These are phyloP conservation scores for Camelina laxa DNA, from an alignment of 345 rosid genomes.

Conservation along the genomic window DNA sequence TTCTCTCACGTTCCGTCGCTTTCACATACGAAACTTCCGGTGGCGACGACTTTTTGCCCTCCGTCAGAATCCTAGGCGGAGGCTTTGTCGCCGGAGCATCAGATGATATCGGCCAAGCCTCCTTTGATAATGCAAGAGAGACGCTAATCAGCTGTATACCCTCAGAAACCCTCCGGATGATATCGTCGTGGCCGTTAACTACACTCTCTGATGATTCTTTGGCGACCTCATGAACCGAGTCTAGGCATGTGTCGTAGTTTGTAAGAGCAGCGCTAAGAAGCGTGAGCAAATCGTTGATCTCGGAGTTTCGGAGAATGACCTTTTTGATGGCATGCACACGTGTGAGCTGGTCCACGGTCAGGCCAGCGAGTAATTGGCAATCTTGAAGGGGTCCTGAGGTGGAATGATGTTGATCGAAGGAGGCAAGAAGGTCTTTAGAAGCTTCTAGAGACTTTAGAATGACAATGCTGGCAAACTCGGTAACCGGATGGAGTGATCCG, in stretches of 20 bases:
- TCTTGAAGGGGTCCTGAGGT: constrained; percentile 38
- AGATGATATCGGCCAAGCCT: constrained; percentile 18
- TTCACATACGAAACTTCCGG: constrained; percentile 18
- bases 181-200: neutral
- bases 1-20: constrained; percentile 28
- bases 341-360: constrained; percentile 38
- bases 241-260: constrained; percentile 42
- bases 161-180: constrained; percentile 11
- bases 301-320: neutral
- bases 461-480: constrained; percentile 24
- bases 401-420: constrained; percentile 10
- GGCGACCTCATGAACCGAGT: constrained; percentile 19
- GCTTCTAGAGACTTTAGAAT: constrained; percentile 25
- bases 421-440: constrained; percentile 24
- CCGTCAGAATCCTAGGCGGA: constrained; percentile 23
- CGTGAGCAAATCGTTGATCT: constrained; percentile 34
- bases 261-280: constrained; percentile 46
- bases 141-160: constrained; percentile 42
- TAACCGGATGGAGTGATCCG: constrained; percentile 1
- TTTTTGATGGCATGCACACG: constrained; percentile 15
- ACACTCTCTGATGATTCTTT: neutral
- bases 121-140: constrained; percentile 41
- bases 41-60: neutral
- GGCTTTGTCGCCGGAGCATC: constrained; percentile 25
- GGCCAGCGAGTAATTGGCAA: constrained; percentile 37